Evolutionary conservation across 2,329 filamentous ascomycete species (phyloP).

Genomic region (Colletotrichum karsti): DNA sequence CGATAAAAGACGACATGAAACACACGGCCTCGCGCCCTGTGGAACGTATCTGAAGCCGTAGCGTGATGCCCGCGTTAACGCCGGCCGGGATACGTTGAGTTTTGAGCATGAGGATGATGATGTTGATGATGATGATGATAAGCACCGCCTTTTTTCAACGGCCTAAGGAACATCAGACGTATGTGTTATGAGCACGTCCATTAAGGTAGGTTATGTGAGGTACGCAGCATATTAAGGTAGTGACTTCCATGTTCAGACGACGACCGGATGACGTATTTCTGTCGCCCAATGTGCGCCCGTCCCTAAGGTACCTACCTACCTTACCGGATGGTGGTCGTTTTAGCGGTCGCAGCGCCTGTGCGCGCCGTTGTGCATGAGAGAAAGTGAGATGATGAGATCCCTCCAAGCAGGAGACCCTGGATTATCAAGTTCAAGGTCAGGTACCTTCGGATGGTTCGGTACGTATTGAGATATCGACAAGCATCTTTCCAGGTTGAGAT

Average conservation of each 20-base stretch:
- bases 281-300: neutral
- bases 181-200: neutral
- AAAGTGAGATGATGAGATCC: neutral
- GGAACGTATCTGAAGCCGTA: slow-evolving; percentile 19
- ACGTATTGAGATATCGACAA: neutral
- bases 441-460: neutral
- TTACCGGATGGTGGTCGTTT: too few relatives aligned
- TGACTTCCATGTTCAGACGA: neutral
- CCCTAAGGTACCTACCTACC: neutral
- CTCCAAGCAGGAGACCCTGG: neutral
- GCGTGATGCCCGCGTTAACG: neutral
- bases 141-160: neutral
- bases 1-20: slow-evolving; percentile 7
- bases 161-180: neutral
- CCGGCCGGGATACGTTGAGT: neutral
- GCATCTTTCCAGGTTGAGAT: neutral
- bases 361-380: neutral
- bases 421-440: too few relatives aligned
- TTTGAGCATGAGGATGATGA: neutral
- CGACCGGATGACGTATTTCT: slow-evolving; percentile 11
- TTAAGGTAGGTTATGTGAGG: too few relatives aligned
- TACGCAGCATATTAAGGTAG: too few relatives aligned
- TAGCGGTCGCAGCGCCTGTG: neutral
- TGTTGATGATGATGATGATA: neutral
- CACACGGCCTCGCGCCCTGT: slow-evolving; percentile 13